Evolutionary conservation across 495 filamentous ascomycete genomes (phyloP).

Genomic region (Penicillium taxi): DNA sequence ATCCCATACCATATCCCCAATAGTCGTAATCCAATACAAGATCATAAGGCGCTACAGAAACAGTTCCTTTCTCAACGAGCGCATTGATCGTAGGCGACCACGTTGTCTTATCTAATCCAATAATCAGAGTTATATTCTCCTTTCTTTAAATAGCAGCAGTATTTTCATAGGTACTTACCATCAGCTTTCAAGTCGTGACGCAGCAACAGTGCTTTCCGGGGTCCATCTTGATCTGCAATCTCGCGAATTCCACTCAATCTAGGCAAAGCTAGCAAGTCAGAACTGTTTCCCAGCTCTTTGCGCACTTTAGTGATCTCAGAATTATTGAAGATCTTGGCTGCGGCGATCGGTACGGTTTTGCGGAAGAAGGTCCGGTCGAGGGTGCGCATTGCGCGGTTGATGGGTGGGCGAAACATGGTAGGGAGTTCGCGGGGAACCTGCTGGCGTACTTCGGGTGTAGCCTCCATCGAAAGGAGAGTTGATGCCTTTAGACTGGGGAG

Average conservation of each 20-base stretch:
- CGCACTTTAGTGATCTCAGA: slow-evolving; percentile 63
- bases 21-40: slow-evolving; percentile 72
- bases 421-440: slow-evolving; percentile 23
- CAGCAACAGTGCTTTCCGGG: slow-evolving; percentile 67
- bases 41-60: slow-evolving; percentile 64
- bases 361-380: slow-evolving; percentile 81
- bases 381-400: slow-evolving; percentile 67
- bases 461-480: slow-evolving; percentile 24
- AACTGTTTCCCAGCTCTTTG: slow-evolving; percentile 45
- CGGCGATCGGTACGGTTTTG: slow-evolving; percentile 63
- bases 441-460: slow-evolving; percentile 11
- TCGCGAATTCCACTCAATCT: slow-evolving; percentile 50
- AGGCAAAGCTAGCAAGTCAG: slow-evolving; percentile 54
- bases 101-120: slow-evolving; percentile 56
- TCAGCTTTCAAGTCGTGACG: slow-evolving; percentile 57
- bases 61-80: slow-evolving; percentile 54
- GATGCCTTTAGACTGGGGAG: background rate
- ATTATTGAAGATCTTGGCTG: slow-evolving; percentile 66
- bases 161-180: slow-evolving; percentile 42
- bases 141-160: background rate
- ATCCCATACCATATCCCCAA: slow-evolving; percentile 66
- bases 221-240: slow-evolving; percentile 41
- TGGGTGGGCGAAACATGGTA: slow-evolving; percentile 69
- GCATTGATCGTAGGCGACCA: slow-evolving; percentile 64
- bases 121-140: slow-evolving; percentile 45